Evolutionary conservation across 495 filamentous ascomycete species (phyloP).

Genomic region (Penicillium bialowiezense): DNA sequence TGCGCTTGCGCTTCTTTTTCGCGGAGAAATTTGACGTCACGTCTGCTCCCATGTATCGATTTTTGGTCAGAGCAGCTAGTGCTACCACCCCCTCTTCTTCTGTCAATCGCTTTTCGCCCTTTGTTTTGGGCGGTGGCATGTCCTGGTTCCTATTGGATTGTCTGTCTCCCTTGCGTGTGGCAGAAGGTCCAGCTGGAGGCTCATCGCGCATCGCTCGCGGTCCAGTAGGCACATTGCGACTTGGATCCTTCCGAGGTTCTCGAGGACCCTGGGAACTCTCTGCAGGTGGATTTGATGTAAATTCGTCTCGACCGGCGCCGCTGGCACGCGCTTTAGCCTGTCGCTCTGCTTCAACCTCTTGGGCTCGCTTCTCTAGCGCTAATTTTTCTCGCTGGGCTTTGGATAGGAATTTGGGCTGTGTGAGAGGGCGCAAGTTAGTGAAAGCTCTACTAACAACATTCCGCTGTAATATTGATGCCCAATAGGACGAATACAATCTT

Average conservation of each 20-base stretch:
- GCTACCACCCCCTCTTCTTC: slow-evolving; percentile 61
- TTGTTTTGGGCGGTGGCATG: slow-evolving; percentile 47
- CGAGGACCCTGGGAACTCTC: neutral
- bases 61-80: slow-evolving; percentile 73
- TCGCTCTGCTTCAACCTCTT: slow-evolving; percentile 74
- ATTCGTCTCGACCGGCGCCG: slow-evolving; percentile 26
- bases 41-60: slow-evolving; percentile 91
- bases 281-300: slow-evolving; percentile 3
- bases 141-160: slow-evolving; percentile 53
- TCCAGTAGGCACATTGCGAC: slow-evolving; percentile 63
- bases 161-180: slow-evolving; percentile 45
- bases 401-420: slow-evolving; percentile 84
- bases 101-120: slow-evolving; percentile 53
- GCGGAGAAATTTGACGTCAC: slow-evolving; percentile 86
- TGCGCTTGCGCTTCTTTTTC: slow-evolving; percentile 93
- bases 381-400: slow-evolving; percentile 86
- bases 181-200: slow-evolving; percentile 50
- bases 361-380: slow-evolving; percentile 78
- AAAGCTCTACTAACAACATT: slow-evolving; percentile 12
- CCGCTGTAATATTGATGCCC: neutral
- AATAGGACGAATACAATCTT: slow-evolving; percentile 17
- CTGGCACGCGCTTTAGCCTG: slow-evolving; percentile 36
- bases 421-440: too few relatives aligned
- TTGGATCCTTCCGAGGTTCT: slow-evolving; percentile 7
- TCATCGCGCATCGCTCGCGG: slow-evolving; percentile 71